These are phyloP conservation scores for Metschnikowia borealis DNA, from an alignment of 805 yeast species.

Conservation along the genomic window DNA sequence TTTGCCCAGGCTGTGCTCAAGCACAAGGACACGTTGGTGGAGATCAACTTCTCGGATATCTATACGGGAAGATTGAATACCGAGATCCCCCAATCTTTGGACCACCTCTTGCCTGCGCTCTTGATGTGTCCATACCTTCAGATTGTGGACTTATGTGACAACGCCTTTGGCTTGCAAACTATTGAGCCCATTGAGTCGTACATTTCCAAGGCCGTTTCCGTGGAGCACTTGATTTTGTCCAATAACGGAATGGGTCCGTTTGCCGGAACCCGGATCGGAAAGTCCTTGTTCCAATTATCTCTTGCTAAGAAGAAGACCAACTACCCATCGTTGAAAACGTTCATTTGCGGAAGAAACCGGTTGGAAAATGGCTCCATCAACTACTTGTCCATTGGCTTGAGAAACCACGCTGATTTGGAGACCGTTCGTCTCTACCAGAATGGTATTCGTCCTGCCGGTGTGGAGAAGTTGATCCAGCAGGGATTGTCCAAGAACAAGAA, in stretches of 20 bases:
- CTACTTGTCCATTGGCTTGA: slow-evolving; percentile 79
- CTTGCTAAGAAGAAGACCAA: slow-evolving; percentile 53
- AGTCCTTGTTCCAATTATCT: slow-evolving; percentile 71
- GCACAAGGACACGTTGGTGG: slow-evolving; percentile 48
- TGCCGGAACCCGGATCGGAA: slow-evolving; percentile 93
- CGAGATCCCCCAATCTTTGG: slow-evolving; percentile 85
- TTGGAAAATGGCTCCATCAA: slow-evolving; percentile 91
- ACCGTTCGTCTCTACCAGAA: slow-evolving; percentile 84
- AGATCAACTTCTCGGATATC: slow-evolving; percentile 83
- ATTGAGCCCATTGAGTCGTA: slow-evolving; percentile 83
- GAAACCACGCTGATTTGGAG: slow-evolving; percentile 70
- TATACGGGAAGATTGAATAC: slow-evolving; percentile 93
- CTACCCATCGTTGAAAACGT: slow-evolving; percentile 63
- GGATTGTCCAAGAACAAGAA: slow-evolving; percentile 64
- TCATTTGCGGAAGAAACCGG: slow-evolving; percentile 95
- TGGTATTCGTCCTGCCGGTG: slow-evolving; percentile 95
- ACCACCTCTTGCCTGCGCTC: slow-evolving; percentile 67
- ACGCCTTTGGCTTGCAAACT: slow-evolving; percentile 95
- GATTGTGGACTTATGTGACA: slow-evolving; percentile 82
- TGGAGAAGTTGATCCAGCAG: slow-evolving; percentile 62
- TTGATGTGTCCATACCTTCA: slow-evolving; percentile 63
- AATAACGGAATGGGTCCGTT: slow-evolving; percentile 98
- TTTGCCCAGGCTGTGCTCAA: slow-evolving; percentile 55
- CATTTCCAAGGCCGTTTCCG: slow-evolving; percentile 66
- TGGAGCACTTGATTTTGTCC: slow-evolving; percentile 82